Evolutionary conservation across 1,139 yeast genomes (phyloP), one percentile per base, ranked within the genome.

Genomic region (Williopsis jadinii): DNA sequence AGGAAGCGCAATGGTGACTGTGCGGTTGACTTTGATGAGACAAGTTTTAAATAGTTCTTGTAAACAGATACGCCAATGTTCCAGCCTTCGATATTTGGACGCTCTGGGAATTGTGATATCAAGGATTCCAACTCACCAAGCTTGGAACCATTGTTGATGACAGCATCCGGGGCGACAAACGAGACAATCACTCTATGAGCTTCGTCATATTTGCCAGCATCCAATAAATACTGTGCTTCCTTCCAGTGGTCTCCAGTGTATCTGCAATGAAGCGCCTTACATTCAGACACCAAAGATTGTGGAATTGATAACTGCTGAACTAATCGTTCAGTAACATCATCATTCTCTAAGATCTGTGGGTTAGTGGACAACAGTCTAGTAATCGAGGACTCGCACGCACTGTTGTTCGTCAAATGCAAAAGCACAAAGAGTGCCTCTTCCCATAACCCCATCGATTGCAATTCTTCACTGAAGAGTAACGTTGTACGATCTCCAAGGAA

Each of bases 161-260:
- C 72, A 27, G 78, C 70, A 36, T 61, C 54, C 10, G 97, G 97
- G 0, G 92, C 97, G 32, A 88, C 81, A 12, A 68, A 60, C 3
- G 64, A 55, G 3, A 77, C 55, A 5, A 85, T 65, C 0, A 77
- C 66, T 2, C 63, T 60, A 52, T 85, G 95, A 0, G 95, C 95
- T 36, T 75, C 78, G 1, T 64, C 67, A 68, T 77, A 76, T 38
- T 73, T 59, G 12, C 65, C 66, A 0, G 95, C 95, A n/a, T 67
- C 68, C 3, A 86, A 61, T 38, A 84, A 71, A 19, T 81, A 75
- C 38, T 71, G 67, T 2, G 81, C 77, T 49, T 87, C 90, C 9
- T 71, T 67, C 65, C 80, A 68, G 49, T 66, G 71, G 40, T 83
- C 74, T 3, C 72, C 73, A n/a, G 51, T 42, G 39, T 66, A 64